These are phyloP conservation scores for Backusella tuberculispora DNA, from an alignment of 192 early-diverging fungal species.

Conservation along the genomic window DNA sequence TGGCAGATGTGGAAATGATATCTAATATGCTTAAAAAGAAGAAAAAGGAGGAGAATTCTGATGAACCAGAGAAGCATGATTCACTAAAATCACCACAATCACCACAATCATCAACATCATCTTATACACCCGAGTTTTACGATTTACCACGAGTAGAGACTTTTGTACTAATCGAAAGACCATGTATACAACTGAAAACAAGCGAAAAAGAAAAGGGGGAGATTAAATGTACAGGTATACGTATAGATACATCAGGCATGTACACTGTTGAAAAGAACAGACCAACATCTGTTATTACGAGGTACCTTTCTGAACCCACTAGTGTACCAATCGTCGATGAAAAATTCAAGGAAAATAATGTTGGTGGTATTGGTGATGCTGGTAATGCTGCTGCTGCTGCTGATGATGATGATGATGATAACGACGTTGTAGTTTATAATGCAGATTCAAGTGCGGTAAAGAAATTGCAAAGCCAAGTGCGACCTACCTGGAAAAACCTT, in stretches of 20 bases:
- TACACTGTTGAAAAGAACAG: slow-evolving; percentile 11
- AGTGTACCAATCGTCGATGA: neutral
- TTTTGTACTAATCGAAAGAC: neutral
- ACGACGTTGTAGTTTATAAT: neutral
- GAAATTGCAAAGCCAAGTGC: neutral
- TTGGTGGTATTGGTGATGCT: no score
- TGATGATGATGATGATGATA: neutral
- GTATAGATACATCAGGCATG: neutral
- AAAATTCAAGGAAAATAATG: no score
- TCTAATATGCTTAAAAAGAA: neutral
- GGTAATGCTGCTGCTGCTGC: neutral
- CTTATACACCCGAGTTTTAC: neutral
- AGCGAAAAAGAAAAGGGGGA: neutral
- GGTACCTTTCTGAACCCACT: neutral
- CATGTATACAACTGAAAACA: neutral
- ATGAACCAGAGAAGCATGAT: neutral
- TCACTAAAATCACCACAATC: neutral
- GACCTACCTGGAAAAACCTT: slow-evolving; percentile 9
- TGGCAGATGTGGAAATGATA: neutral
- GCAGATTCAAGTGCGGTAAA: neutral
- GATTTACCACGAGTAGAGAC: neutral
- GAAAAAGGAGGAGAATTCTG: no score
- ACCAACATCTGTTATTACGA: slow-evolving; percentile 3
- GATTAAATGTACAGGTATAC: neutral
- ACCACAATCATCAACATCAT: neutral